Evolutionary conservation across 2,329 filamentous ascomycete genomes (phyloP), one percentile per base, ranked within the genome.

Genomic region (Alternaria sp.): DNA sequence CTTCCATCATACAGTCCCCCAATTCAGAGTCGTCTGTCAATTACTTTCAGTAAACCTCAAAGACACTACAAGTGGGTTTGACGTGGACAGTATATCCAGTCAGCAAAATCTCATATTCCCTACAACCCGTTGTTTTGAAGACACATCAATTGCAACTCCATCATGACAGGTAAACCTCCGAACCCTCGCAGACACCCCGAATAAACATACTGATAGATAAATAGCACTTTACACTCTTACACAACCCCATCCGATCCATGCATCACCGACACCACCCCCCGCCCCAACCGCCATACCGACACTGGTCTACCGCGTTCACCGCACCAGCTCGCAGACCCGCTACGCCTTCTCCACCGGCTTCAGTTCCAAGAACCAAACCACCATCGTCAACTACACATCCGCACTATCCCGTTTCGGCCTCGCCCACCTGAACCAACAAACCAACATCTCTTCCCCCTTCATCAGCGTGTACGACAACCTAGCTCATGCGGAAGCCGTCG

Each of bases 401-500:
- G 60, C 62, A 1, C 66, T 74, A 15, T 67, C 62, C 0, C 72
- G 73, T 53, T 77, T 77, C 62, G 72, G 72, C 7, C 68, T 76
- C 59, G 73, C 74, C 9, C 74, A 77, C 17, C 62, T 78, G 8
- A 66, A 73, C 65, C 69, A 69, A 17, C 74, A 77, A 53, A 79
- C 77, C 47, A 79, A 79, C 67, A 73, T 78, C 56, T 74, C 72
- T 9, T 74, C 71, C 6, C 77, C 77, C 5, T 74, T 79, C 59
- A 76, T 79, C 65, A 72, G 67, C 64, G 75, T 78, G 46, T 78
- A 77, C 65, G 72, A 73, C 40, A 65, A 59, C 55, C 57, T 61
- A 0, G 28, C 64, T 6, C 77, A 78, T 36, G 77, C 77, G 1
- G 70, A 78, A 55, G 52, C 57, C 2, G 70, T 77, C 6, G 77